Percentiles rank a stretch among this genome's conserved stretches.
Evolutionary conservation across 1,284 basidiomycete genomes (phyloP).

Genomic region (Polyporus tsugae): DNA sequence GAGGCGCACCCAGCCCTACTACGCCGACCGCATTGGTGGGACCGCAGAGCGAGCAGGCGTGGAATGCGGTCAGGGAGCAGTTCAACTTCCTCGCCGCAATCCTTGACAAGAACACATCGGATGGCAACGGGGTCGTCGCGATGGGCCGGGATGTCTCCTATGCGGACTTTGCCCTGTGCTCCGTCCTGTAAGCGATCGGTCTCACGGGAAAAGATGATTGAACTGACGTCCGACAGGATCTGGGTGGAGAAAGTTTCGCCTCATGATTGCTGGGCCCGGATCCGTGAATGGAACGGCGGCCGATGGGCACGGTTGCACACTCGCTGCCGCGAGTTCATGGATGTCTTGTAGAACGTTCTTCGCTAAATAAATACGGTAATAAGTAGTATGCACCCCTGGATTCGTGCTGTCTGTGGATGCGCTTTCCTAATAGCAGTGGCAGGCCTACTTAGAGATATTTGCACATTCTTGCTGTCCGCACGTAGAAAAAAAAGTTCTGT

Average conservation of each 20-base stretch:
- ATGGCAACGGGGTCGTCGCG: conserved; percentile 67
- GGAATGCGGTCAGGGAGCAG: conserved; percentile 67
- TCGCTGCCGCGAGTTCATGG: conserved; percentile 67
- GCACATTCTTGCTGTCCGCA: background rate
- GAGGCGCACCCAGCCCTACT: conserved; percentile 31
- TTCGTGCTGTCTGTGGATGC: background rate
- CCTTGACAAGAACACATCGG: conserved; percentile 66
- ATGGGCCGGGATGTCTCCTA: conserved; percentile 73
- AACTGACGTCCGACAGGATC: conserved; percentile 39
- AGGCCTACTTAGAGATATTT: background rate
- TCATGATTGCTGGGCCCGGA: conserved; percentile 68
- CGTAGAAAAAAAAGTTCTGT: background rate
- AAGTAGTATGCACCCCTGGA: conserved; percentile 9
- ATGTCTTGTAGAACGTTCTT: conserved; percentile 46
- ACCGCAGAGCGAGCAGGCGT: conserved; percentile 66
- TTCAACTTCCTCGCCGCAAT: conserved; percentile 70
- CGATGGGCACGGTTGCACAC: conserved; percentile 66
- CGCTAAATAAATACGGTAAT: background rate
- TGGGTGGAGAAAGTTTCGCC: conserved; percentile 73
- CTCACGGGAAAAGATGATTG: background rate
- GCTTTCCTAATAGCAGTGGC: background rate
- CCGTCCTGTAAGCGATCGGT: conserved; percentile 39
- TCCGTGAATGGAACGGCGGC: conserved; percentile 68
- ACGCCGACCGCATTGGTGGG: conserved; percentile 45
- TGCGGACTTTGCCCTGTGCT: conserved; percentile 75